Evolutionary conservation across 1,284 basidiomycete genomes (phyloP), one percentile per base, ranked within the genome.

Genomic region (Flammula alnicola): DNA sequence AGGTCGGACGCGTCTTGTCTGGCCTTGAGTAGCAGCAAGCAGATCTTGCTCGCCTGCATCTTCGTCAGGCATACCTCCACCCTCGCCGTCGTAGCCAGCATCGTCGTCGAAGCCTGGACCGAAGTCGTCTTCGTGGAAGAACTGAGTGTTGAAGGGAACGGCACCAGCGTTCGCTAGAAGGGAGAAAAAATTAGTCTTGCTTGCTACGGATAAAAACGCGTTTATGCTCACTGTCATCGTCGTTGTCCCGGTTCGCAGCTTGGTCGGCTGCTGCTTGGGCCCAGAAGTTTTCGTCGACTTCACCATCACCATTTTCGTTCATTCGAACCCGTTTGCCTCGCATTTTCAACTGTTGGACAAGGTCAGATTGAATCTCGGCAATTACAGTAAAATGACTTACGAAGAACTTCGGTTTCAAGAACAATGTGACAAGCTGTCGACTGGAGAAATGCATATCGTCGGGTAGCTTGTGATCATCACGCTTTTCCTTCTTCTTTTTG

Each of bases 381-480:
- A 32, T 42, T 6, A 9, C 19, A 16, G 19, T 44, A 31, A 48
- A 31, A 54, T 54, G 19, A 75, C 83, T 54, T 65, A 95, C 92
- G 49, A 87, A 86, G 62, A 95, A 97, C 66, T 93, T 93, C 27
- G 95, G 96, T 71, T 99, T 99, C 62, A 98, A 73, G 78, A 98
- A 98, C 32, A 99, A 71, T 3, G 93, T 87, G 30, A 99, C 80
- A 5, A 99, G 79, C 62, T 96, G 91, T 56, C 86, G 80, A 62
- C 88, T 93, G 44, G 88, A 91, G 67, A 99, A 99, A 69, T 98
- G 96, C 86, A 96, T 97, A 68, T 99, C 96, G 61, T 98, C 94
- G 1, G 96, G 96, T 41, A 99, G 76, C 6, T 86, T 80, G 63
- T 93, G 89, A 51, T 92, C 84, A 49, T 90, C 85, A 33, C 81